These are phyloP conservation scores for Serpula lacrymans DNA, from an alignment of 768 basidiomycete species.

Conservation along the genomic window DNA sequence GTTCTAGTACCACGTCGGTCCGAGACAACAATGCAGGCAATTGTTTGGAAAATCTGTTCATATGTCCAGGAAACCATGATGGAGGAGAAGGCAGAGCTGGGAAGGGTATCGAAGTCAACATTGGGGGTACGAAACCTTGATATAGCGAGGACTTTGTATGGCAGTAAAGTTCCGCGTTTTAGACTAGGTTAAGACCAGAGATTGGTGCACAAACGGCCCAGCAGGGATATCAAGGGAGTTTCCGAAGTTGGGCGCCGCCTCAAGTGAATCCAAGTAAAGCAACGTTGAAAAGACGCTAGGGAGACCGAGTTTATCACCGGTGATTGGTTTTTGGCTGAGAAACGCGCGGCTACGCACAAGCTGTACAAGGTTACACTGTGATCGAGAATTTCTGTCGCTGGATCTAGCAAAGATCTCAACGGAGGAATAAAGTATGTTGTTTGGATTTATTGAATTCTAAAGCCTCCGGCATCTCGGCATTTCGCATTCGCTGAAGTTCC, in stretches of 20 bases:
- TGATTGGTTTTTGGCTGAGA: background rate
- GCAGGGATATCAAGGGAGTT: slow-evolving; percentile 1
- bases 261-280: too few relatives aligned
- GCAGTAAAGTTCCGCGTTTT: background rate
- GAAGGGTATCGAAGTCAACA: slow-evolving; percentile 35
- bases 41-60: slow-evolving; percentile 80
- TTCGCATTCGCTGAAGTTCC: too few relatives aligned
- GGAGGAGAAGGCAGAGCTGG: slow-evolving; percentile 65
- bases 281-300: too few relatives aligned
- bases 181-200: slow-evolving; percentile 4
- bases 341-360: background rate
- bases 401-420: background rate
- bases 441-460: slow-evolving; percentile 25
- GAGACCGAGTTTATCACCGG: too few relatives aligned
- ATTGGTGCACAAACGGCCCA: slow-evolving; percentile 10
- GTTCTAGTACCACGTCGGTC: slow-evolving; percentile 91
- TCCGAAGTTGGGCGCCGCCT: slow-evolving; percentile 6
- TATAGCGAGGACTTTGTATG: background rate
- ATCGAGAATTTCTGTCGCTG: too few relatives aligned
- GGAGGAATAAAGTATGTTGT: slow-evolving; percentile 7
- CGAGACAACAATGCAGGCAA: slow-evolving; percentile 74
- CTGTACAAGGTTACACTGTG: too few relatives aligned
- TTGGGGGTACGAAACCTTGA: slow-evolving; percentile 8
- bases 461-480: slow-evolving; percentile 13
- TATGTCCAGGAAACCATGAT: slow-evolving; percentile 97